These are phyloP conservation scores for Sutorius australiensis DNA, from an alignment of 768 basidiomycete species.

Conservation along the genomic window DNA sequence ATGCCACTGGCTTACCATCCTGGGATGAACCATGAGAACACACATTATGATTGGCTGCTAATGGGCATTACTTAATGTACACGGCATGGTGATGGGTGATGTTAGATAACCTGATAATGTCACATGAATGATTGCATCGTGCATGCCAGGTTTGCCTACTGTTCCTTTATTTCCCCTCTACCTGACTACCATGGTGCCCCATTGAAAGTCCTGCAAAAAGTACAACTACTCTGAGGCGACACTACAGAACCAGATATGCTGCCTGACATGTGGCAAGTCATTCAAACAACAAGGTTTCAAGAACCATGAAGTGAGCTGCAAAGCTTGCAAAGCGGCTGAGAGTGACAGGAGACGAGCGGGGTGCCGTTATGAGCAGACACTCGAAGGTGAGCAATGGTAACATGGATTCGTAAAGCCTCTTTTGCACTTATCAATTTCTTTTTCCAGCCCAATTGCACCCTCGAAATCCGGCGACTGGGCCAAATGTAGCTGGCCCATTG, in stretches of 20 bases:
- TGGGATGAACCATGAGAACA: too few species aligned
- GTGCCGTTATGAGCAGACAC: not conserved
- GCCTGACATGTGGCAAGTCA: not conserved
- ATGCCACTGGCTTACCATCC: too few species aligned
- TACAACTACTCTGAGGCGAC: not conserved
- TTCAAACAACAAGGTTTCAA: not conserved
- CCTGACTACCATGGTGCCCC: constrained; percentile 3
- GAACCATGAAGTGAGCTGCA: not conserved
- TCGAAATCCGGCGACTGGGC: too few species aligned
- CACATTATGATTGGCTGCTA: too few species aligned
- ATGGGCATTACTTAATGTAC: too few species aligned
- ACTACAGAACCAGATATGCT: not conserved
- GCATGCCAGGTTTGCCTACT: too few species aligned
- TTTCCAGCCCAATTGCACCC: too few species aligned
- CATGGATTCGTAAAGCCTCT: not conserved
- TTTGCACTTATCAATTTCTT: too few species aligned
- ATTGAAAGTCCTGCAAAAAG: not conserved
- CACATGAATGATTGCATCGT: too few species aligned
- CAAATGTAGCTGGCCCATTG: too few species aligned
- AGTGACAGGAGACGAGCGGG: not conserved
- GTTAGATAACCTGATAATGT: too few species aligned
- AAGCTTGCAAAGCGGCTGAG: not conserved
- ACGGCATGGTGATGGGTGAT: too few species aligned
- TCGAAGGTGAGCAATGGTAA: not conserved
- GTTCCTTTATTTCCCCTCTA: not conserved